Percentiles rank a stretch among this genome's conserved stretches.
These are phyloP conservation scores for Colletotrichum kahawae DNA, from an alignment of 2,329 filamentous ascomycete species.

Conservation along the genomic window DNA sequence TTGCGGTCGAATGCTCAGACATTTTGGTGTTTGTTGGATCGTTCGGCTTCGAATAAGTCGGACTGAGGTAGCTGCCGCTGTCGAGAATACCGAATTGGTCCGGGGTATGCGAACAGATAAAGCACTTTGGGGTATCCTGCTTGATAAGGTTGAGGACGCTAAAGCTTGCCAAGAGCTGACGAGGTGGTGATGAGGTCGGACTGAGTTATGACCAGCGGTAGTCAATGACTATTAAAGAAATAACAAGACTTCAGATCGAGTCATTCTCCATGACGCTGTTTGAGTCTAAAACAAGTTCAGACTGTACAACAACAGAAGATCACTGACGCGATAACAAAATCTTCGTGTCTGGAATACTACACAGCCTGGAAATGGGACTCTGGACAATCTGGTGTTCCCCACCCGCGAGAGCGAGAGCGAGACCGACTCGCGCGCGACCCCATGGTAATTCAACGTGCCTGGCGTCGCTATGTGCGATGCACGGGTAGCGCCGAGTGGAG, in stretches of 20 bases:
- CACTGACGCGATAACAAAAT: not conserved
- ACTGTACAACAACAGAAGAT: not conserved
- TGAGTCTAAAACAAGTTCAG: conserved; percentile 4
- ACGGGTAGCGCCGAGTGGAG: conserved; percentile 5
- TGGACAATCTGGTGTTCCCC: not conserved
- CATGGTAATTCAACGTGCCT: not conserved
- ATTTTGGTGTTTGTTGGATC: not conserved
- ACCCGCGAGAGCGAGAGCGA: conserved; percentile 12
- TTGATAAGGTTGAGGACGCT: not conserved
- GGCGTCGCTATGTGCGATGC: not conserved
- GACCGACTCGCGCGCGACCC: not conserved
- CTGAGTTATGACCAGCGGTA: not conserved
- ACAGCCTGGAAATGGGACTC: not conserved
- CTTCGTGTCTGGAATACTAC: not conserved
- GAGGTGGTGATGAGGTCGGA: not conserved
- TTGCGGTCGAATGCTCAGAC: not conserved
- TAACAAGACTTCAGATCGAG: not conserved
- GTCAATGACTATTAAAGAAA: not conserved
- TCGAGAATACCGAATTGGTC: not conserved
- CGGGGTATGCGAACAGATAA: not conserved
- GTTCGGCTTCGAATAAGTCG: not conserved
- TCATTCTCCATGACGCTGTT: conserved; percentile 1
- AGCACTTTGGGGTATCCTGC: not conserved
- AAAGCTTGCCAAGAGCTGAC: not conserved
- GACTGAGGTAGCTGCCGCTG: not conserved